phyloP scores from a whole-genome alignment of 164 flowering plant species.

The Stephania cephalantha region DNA sequence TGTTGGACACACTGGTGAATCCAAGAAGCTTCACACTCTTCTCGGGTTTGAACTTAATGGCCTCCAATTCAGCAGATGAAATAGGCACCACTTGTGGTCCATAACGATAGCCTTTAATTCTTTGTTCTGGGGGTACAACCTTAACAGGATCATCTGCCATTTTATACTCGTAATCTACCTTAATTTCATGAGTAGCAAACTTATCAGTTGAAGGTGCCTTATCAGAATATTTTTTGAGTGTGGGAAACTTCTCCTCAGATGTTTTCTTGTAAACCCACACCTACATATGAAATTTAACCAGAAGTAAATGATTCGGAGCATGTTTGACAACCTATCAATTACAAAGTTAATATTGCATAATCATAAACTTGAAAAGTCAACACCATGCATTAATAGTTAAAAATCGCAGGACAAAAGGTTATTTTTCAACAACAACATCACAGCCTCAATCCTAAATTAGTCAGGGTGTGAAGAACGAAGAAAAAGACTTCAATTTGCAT shows the following conservation, averaged over 20 bases:
- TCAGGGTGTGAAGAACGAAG: no score
- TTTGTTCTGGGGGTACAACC: constrained; percentile 88
- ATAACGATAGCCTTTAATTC: constrained; percentile 90
- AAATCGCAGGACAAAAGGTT: no score
- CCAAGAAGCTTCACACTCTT: constrained; percentile 93
- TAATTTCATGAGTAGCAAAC: constrained; percentile 88
- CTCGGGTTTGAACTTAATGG: constrained; percentile 88
- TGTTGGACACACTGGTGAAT: constrained; percentile 76
- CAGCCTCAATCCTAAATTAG: no score
- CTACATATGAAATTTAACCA: constrained; percentile 26
- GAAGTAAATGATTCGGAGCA: not conserved
- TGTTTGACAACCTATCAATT: not conserved
- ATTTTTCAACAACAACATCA: no score
- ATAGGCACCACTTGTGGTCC: constrained; percentile 97
- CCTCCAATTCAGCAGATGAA: constrained; percentile 77
- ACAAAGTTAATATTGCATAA: not conserved
- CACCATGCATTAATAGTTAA: no score
- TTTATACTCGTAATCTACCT: constrained; percentile 84
- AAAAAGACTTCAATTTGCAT: not conserved
- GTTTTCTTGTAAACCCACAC: constrained; percentile 98
- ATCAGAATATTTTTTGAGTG: constrained; percentile 82
- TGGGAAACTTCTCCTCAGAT: constrained; percentile 82
- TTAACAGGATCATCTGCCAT: constrained; percentile 49
- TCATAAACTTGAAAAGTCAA: not conserved
- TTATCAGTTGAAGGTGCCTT: constrained; percentile 79